Percentiles rank a stretch among this genome's conserved stretches.
phyloP scores from a whole-genome alignment of 345 rosid species.

The Diplotaxis tenuifolia region DNA sequence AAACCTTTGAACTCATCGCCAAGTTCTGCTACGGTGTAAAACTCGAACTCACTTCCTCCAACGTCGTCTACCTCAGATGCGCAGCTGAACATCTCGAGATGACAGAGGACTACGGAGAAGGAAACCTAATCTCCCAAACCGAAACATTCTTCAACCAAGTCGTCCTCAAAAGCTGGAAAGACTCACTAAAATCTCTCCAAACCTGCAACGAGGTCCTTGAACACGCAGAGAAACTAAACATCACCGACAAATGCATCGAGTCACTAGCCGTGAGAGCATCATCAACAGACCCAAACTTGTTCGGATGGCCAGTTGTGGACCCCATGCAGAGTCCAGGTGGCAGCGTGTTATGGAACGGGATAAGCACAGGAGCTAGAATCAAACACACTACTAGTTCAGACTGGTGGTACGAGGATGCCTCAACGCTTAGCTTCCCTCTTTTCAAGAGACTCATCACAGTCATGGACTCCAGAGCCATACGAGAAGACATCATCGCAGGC shows the following conservation, averaged over 20 bases:
- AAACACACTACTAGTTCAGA: background rate
- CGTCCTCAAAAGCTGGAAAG: background rate
- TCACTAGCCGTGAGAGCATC: background rate
- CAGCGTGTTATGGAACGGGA: background rate
- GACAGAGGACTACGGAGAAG: slow-evolving; percentile 95
- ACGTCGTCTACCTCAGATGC: slow-evolving; percentile 75
- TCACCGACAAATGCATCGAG: background rate
- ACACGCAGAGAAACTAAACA: background rate
- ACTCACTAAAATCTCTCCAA: background rate
- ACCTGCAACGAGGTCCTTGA: background rate
- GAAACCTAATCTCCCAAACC: slow-evolving; percentile 69
- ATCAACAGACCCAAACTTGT: background rate
- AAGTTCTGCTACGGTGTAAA: slow-evolving; percentile 99
- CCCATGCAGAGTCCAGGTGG: background rate
- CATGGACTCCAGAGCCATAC: background rate
- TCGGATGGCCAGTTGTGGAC: background rate
- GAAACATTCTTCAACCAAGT: slow-evolving; percentile 41
- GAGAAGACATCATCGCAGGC: background rate
- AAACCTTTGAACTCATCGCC: slow-evolving; percentile 90
- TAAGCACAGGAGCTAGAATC: background rate
- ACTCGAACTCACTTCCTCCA: slow-evolving; percentile 86
- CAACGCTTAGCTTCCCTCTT: background rate
- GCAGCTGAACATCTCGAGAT: slow-evolving; percentile 88
- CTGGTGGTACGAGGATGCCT: background rate
- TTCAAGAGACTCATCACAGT: background rate